Evolutionary conservation across 805 yeast species (phyloP), one percentile per base, ranked within the genome.

Genomic region (Ogataea dorogensis): DNA sequence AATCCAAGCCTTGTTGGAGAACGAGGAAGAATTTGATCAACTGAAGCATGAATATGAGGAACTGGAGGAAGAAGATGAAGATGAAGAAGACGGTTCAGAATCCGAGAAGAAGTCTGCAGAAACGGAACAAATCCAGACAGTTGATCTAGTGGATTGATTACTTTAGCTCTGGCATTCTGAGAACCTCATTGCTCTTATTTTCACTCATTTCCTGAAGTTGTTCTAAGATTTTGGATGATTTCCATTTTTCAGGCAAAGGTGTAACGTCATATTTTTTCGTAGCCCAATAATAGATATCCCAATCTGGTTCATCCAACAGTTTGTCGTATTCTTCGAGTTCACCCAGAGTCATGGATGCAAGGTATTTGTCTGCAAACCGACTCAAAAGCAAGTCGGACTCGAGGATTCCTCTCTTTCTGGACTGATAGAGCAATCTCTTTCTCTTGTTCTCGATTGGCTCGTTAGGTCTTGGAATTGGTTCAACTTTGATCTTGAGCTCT

Each of bases 281-380:
- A 17, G 95, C 95, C 98, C 98, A 91, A 66, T 93, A 93, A 62
- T 86, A 93, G 43, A 93, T 89, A 61, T 93, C 98, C 98, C 98
- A 93, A 62, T 93, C 98, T n/a, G 91, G 77, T 62, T 91, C 95
- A 60, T 93, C 95, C 56, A 93, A 70, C 40, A 93, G 63, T 39
- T 70, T 58, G 55, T 91, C 97, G 60, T 86, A 93, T 60, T 93
- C 98, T 30, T 78, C 82, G 36, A 93, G 67, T 62, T 87, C 83
- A 36, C 70, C 81, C 42, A 65, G 61, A 9, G 72, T 67, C 68
- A 93, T 73, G 0, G 56, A 54, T 24, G 70, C 61, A 45, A 93
- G 66, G 54, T 85, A 75, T 54, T 74, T 75, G 53, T 87, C 79
- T 17, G 98, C 95, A 61, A 89, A 93, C 41, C 88, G 73, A 13